Conservation (phyloP, 2,329 filamentous ascomycete species). For the Pseudogymnoascus sp. region DNA sequence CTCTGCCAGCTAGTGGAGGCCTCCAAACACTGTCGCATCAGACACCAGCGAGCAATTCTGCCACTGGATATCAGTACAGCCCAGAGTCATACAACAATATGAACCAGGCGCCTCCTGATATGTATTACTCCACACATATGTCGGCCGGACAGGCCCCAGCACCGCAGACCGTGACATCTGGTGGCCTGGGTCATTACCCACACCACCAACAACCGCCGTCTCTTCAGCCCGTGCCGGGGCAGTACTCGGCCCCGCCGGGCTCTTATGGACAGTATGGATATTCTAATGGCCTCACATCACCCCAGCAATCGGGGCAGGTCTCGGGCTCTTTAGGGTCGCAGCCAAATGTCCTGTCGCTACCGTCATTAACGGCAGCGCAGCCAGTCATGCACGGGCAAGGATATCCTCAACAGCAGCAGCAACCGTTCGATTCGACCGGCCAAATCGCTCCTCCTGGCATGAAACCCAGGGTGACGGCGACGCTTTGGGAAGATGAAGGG, state of each 20-base stretch:
- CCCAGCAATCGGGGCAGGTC: constrained; percentile 57
- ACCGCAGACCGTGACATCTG: constrained; percentile 68
- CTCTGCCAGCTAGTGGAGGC: constrained; percentile 43
- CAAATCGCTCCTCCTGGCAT: constrained; percentile 87
- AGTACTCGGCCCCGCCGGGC: constrained; percentile 51
- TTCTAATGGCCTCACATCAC: constrained; percentile 68
- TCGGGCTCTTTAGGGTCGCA: constrained; percentile 59
- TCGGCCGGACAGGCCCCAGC: constrained; percentile 66
- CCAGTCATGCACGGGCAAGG: constrained; percentile 39
- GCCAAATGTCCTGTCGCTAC: constrained; percentile 62
- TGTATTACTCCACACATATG: constrained; percentile 79
- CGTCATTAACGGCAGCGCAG: constrained; percentile 40
- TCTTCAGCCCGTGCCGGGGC: constrained; percentile 61
- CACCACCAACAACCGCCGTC: constrained; percentile 60
- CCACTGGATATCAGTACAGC: constrained; percentile 33
- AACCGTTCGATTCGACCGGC: constrained; percentile 70
- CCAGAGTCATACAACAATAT: constrained; percentile 45
- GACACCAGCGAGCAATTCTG: constrained; percentile 24
- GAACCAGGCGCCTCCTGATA: constrained; percentile 74
- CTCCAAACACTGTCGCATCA: constrained; percentile 34
- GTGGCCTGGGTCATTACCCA: constrained; percentile 66
- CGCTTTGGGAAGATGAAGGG: constrained; percentile 95
- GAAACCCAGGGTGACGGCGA: constrained; percentile 94
- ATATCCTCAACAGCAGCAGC: constrained; percentile 47
- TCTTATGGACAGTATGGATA: constrained; percentile 66